Evolutionary conservation across 2,329 filamentous ascomycete genomes (phyloP).

Genomic region (Trichoderma atroviride): DNA sequence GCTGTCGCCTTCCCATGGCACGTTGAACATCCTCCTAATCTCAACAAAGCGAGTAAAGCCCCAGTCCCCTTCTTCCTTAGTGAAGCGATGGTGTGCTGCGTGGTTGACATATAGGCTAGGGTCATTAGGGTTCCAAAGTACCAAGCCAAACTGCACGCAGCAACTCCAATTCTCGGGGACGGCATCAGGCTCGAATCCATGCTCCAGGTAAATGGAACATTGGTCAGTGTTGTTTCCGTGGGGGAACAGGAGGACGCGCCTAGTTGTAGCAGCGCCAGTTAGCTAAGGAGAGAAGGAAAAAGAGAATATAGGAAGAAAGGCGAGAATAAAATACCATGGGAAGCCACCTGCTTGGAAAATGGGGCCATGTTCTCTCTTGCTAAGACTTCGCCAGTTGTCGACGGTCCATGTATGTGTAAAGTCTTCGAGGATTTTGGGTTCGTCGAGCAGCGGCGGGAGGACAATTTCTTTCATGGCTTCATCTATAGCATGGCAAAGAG

Average conservation of each 20-base stretch:
- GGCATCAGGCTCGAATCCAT: constrained; percentile 76
- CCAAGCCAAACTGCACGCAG: constrained; percentile 92
- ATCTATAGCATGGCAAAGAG: constrained; percentile 50
- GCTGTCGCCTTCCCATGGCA: constrained; percentile 69
- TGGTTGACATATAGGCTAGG: constrained; percentile 82
- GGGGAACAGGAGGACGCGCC: constrained; percentile 94
- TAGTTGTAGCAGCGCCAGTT: constrained; percentile 39
- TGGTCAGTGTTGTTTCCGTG: constrained; percentile 93
- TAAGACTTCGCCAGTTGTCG: constrained; percentile 74
- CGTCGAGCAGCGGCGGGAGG: constrained; percentile 70
- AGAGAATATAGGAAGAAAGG: constrained; percentile 4
- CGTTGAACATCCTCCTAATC: constrained; percentile 79
- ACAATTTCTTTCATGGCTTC: constrained; percentile 84
- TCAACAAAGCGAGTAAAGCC: constrained; percentile 97
- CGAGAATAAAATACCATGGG: constrained; percentile 69
- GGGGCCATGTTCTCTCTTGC: constrained; percentile 84
- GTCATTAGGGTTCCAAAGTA: constrained; percentile 92
- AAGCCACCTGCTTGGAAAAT: constrained; percentile 82
- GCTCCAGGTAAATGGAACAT: constrained; percentile 94
- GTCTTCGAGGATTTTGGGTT: constrained; percentile 79
- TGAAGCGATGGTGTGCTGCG: constrained; percentile 92
- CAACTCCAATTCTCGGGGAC: constrained; percentile 94
- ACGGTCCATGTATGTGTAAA: constrained; percentile 84
- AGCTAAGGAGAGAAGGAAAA: constrained; percentile 29
- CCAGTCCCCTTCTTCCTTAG: constrained; percentile 95